These are phyloP conservation scores for Musa acuminata DNA, from an alignment of 176 grass and related monocot species.

Conservation along the genomic window DNA sequence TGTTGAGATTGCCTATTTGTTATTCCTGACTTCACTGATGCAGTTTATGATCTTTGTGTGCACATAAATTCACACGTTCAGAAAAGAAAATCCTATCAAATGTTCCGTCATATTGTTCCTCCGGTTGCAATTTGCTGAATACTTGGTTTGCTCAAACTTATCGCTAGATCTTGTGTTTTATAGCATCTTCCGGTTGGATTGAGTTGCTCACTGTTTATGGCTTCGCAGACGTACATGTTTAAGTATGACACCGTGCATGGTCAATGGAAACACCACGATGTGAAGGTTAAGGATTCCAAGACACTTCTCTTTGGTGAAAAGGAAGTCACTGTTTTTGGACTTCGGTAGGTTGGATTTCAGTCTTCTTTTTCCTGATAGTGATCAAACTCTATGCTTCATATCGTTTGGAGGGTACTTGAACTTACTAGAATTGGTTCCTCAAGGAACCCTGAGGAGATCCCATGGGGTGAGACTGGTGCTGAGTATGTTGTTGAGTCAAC, in stretches of 20 bases:
- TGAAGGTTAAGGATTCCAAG: conserved; percentile 48
- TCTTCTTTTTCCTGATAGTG: neutral
- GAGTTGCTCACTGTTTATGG: neutral
- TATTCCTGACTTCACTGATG: no score
- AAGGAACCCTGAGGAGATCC: conserved; percentile 57
- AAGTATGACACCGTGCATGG: conserved; percentile 57
- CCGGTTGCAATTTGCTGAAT: no score
- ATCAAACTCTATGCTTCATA: no score
- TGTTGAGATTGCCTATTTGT: no score
- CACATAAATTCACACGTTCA: no score
- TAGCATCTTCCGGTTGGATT: no score
- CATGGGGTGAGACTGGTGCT: conserved; percentile 44
- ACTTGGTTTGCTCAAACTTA: no score
- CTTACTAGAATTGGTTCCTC: neutral
- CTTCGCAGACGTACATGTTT: conserved; percentile 47
- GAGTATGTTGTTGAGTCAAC: conserved; percentile 11
- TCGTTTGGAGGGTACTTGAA: no score
- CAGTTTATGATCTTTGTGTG: no score
- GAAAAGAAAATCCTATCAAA: no score
- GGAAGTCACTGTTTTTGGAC: conserved; percentile 33
- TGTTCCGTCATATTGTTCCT: no score
- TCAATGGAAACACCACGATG: conserved; percentile 39
- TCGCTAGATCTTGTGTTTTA: no score
- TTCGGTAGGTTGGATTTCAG: conserved; percentile 5
- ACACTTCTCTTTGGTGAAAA: conserved; percentile 54